Conservation (phyloP, 225 moss, liverwort and hornwort species). For the Polytrichum formosum region DNA sequence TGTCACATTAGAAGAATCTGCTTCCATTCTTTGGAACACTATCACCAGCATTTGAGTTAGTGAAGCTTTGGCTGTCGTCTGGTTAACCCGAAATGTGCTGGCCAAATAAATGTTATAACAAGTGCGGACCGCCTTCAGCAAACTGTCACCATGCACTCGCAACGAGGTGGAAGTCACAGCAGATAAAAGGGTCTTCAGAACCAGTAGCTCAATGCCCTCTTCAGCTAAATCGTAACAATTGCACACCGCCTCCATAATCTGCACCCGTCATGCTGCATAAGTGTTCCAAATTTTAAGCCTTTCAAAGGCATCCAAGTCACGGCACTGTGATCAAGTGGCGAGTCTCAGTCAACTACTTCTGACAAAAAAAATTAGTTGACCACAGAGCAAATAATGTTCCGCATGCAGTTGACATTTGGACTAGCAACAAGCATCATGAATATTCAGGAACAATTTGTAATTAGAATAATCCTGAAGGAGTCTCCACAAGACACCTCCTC, state of each 20-base stretch:
- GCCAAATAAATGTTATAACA: constrained; percentile 68
- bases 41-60: constrained; percentile 74
- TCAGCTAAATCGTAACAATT: constrained; percentile 70
- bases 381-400: too few relatives aligned
- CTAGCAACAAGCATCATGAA: too few relatives aligned
- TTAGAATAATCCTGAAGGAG: too few relatives aligned
- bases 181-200: constrained; percentile 65
- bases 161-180: constrained; percentile 68
- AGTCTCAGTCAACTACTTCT: too few relatives aligned
- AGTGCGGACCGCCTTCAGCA: constrained; percentile 63
- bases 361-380: too few relatives aligned
- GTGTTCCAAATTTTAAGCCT: not conserved
- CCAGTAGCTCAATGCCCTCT: constrained; percentile 56
- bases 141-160: constrained; percentile 65
- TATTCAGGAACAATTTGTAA: too few relatives aligned
- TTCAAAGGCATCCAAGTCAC: not conserved
- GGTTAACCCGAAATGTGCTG: constrained; percentile 64
- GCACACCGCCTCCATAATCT: constrained; percentile 66
- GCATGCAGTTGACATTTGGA: too few relatives aligned
- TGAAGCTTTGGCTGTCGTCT: constrained; percentile 68
- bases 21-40: constrained; percentile 71
- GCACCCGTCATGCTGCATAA: constrained; percentile 6
- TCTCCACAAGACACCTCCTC: too few relatives aligned
- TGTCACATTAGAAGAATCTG: constrained; percentile 63
- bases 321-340: not conserved